Evolutionary conservation across 805 yeast species (phyloP), one percentile per base, ranked within the genome.

Genomic region (Priceomyces melissophilus): DNA sequence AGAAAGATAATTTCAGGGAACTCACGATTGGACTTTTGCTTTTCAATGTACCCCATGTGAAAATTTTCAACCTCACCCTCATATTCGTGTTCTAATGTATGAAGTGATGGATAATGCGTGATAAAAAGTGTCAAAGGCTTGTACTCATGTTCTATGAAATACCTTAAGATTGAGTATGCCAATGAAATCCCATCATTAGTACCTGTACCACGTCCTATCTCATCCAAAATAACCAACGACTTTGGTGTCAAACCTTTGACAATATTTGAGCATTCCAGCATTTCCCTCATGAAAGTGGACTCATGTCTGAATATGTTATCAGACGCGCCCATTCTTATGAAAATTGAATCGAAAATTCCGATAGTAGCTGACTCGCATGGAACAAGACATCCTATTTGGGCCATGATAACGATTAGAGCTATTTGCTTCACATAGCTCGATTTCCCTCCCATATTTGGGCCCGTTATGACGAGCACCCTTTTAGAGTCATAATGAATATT

Each of bases 401-500:
- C 79, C 83, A 87, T 75, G 7, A 87, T 76, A 9, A 78, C 80
- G 9, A 79, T 65, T 10, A 87, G 59, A 0, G 93, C 95, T 9
- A 84, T 72, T 46, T 84, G 88, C 38, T 86, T 73, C 11, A 84
- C 87, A 52, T 80, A 81, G 1, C 88, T 80, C 5, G 89, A 82
- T 56, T 87, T 87, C 57, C 97, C 97, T 46, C 97, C 97, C 97
- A 90, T 90, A 58, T 90, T 90, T 29, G 97, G 97, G 27, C 95
- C 96, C 0, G 95, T 86, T 15, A 89, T 76, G 11, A 89, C 70
- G 40, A 81, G 65, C 2, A 65, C 75, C 27, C 87, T 69, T 10
- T 77, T 70, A 3, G 65, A 57, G n/a, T 63, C 54, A 5, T 63
- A 54, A 4, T 67, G 50, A 66, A 89, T 75, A 5, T 56, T 41